Evolutionary conservation across 2,329 filamentous ascomycete species (phyloP), one percentile per base, ranked within the genome.

Genomic region (Aureobasidium pullulans): DNA sequence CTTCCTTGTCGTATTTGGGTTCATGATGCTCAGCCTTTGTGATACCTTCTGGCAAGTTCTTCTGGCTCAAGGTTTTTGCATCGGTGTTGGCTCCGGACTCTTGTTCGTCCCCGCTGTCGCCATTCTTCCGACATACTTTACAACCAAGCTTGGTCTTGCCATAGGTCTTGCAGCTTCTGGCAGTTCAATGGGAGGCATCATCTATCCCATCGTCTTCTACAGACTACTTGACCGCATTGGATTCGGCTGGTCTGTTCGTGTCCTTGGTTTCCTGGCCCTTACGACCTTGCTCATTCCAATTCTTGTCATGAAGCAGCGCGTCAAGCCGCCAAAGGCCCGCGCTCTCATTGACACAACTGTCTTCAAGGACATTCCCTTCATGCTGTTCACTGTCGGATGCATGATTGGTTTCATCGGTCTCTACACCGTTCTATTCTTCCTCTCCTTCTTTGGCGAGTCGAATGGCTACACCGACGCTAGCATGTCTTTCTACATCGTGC

Each of bases 241-340:
- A 2, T 84, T 83, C 58, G 76, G 72, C 3, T 84, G 81, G 81
- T 70, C 77, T 0, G 73, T 83, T 0, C 72, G 81, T 5, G 72
- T 81, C 32, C 68, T 79, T 8, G 81, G 75, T 0, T 83, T 84
- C 61, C 65, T 81, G 56, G 76, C 80, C 57, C 62, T 81, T 2
- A 73, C 73, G 0, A 60, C 79, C 10, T 62, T 79, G 29, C 39
- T 65, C 1, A 71, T 79, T 40, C 67, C 75, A 9, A 52, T 63
- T 19, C 39, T 53, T 23, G 57, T 56, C 36, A 31, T 61, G 32
- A 53, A 53, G 15, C 62, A 71, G 61, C 73, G 77, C 6, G 64
- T 75, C 23, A 68, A 69, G 60, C 67, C 73, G 0, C 59, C 69
- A 9, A 72, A 69, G 50, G 66, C 69, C 11, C 69, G 77, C 16